These are phyloP conservation scores for Fragilariopsis cylindrus DNA, from an alignment of 108 stramenopile species.

Conservation along the genomic window DNA sequence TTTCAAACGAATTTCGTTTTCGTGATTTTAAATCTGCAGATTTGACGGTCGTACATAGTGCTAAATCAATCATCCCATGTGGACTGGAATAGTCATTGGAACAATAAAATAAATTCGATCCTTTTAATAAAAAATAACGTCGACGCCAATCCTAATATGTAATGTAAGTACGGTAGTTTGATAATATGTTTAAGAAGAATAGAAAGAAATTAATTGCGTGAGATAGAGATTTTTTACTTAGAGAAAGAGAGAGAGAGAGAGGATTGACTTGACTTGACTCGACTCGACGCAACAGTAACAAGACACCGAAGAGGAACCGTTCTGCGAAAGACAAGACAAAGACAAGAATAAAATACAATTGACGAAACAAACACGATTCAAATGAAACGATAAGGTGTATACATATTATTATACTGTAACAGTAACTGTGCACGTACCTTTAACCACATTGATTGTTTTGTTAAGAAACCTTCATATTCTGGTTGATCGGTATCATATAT, in stretches of 20 bases:
- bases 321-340: too few species aligned
- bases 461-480: slow-evolving; percentile 91
- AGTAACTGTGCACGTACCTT: slow-evolving; percentile 63
- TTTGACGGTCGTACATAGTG: slow-evolving; percentile 97
- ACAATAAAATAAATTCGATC: slow-evolving; percentile 94
- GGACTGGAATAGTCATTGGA: slow-evolving; percentile 79
- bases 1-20: slow-evolving; percentile 96
- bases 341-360: too few species aligned
- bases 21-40: slow-evolving; percentile 95
- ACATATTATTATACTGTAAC: too few species aligned
- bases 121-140: slow-evolving; percentile 97
- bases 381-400: too few species aligned
- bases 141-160: slow-evolving; percentile 92
- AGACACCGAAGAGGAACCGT: too few species aligned
- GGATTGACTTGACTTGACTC: neutral
- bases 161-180: too few species aligned
- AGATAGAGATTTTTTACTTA: neutral
- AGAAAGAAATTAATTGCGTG: neutral
- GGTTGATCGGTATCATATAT: slow-evolving; percentile 82
- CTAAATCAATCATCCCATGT: slow-evolving; percentile 95
- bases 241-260: neutral
- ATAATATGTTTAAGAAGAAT: too few species aligned
- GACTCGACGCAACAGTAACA: too few species aligned
- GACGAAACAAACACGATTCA: too few species aligned
- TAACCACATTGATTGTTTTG: slow-evolving; percentile 91